These are phyloP conservation scores for Penicillium odoratum DNA, from an alignment of 495 filamentous ascomycete species.

Conservation along the genomic window DNA sequence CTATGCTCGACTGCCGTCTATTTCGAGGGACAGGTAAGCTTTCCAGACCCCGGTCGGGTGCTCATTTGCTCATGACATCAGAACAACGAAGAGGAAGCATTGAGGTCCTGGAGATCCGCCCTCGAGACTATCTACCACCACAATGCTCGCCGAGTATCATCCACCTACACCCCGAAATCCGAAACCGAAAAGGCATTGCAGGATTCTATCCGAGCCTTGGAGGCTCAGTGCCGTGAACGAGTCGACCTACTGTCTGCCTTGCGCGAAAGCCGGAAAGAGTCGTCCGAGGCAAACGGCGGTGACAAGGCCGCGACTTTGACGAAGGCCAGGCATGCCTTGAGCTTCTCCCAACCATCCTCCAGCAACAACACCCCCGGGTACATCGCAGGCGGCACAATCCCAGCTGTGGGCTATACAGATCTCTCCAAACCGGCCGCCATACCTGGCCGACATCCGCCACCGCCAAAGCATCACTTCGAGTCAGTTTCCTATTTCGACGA, in stretches of 20 bases:
- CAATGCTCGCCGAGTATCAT: constrained; percentile 71
- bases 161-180: constrained; percentile 68
- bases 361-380: constrained; percentile 49
- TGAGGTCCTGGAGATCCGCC: constrained; percentile 87
- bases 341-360: constrained; percentile 13
- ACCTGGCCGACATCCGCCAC: constrained; percentile 56
- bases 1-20: constrained; percentile 94
- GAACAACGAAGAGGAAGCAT: constrained; percentile 91
- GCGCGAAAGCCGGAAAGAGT: constrained; percentile 69
- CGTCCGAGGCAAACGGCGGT: constrained; percentile 33
- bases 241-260: constrained; percentile 87
- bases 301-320: constrained; percentile 18
- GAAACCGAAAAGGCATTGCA: constrained; percentile 85
- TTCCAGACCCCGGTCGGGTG: constrained; percentile 13
- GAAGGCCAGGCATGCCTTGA: constrained; percentile 19
- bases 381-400: constrained; percentile 80
- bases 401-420: constrained; percentile 73
- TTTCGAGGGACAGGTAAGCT: constrained; percentile 80
- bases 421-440: constrained; percentile 69
- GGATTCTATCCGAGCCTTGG: constrained; percentile 77
- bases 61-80: constrained; percentile 36
- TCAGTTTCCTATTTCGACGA: constrained; percentile 20
- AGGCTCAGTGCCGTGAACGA: constrained; percentile 90
- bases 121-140: constrained; percentile 90
- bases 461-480: constrained; percentile 55